These are phyloP conservation scores for Phytopythium chamaehyphon DNA, from an alignment of 352 stramenopile species.

Conservation along the genomic window DNA sequence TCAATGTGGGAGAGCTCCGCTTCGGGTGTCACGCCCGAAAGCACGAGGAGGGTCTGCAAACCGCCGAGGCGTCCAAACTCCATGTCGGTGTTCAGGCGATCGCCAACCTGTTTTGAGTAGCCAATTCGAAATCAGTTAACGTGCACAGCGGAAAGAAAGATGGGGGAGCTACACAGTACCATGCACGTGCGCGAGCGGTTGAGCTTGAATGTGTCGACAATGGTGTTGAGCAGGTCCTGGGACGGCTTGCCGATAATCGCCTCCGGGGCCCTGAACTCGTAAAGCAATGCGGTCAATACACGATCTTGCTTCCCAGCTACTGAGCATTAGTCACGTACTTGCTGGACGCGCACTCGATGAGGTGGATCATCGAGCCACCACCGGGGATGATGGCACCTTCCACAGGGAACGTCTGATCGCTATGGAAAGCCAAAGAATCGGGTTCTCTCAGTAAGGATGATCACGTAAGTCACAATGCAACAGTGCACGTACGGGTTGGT, in stretches of 20 bases:
- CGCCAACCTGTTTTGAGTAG: conserved; percentile 48
- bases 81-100: conserved; percentile 81
- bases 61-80: conserved; percentile 73
- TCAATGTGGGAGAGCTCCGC: conserved; percentile 50
- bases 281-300: conserved; percentile 1
- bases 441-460: neutral
- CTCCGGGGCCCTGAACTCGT: conserved; percentile 43
- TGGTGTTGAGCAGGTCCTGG: conserved; percentile 77
- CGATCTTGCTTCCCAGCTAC: neutral
- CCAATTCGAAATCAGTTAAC: neutral
- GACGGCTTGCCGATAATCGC: conserved; percentile 80
- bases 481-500: conserved; percentile 65
- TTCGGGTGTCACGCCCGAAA: conserved; percentile 65
- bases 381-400: conserved; percentile 71
- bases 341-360: conserved; percentile 61
- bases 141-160: neutral
- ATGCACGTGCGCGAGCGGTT: conserved; percentile 76
- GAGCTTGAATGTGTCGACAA: conserved; percentile 67
- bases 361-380: conserved; percentile 63
- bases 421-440: conserved; percentile 13
- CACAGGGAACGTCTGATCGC: conserved; percentile 72
- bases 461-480: neutral
- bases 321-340: conserved; percentile 29
- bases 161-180: no score
- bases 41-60: conserved; percentile 69